Conservation (phyloP, 306 rosid species). For the Quercus agrifolia region DNA sequence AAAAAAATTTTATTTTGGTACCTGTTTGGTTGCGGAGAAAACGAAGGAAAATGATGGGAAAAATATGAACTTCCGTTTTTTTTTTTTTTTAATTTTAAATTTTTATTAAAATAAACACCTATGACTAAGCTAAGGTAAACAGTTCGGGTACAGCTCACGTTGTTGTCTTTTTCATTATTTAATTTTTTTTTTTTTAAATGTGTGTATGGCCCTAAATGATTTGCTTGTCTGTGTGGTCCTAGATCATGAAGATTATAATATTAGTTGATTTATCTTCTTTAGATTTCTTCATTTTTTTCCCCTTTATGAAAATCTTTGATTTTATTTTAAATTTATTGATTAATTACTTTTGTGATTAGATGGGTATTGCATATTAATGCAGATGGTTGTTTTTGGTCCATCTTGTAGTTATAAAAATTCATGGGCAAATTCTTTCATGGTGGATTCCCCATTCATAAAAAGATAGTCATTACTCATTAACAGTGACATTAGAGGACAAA, state of each 20-base stretch:
- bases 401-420: no score
- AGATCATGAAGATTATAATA: background rate
- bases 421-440: no score
- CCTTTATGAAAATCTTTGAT: no score
- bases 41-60: slow-evolving; percentile 8
- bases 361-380: background rate
- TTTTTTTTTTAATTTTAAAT: background rate
- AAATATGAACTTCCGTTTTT: background rate
- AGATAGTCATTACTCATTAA: no score
- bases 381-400: no score
- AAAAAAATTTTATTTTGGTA: background rate
- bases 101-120: background rate
- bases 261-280: background rate
- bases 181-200: background rate
- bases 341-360: background rate
- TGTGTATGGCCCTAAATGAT: background rate
- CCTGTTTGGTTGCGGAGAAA: slow-evolving; percentile 32
- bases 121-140: background rate
- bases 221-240: background rate
- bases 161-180: background rate
- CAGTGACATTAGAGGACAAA: no score
- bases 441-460: no score
- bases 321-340: background rate
- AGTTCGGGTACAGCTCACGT: background rate
- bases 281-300: background rate